These are phyloP conservation scores for Leccinum disarticulatum DNA, from an alignment of 768 basidiomycete species.

Conservation along the genomic window DNA sequence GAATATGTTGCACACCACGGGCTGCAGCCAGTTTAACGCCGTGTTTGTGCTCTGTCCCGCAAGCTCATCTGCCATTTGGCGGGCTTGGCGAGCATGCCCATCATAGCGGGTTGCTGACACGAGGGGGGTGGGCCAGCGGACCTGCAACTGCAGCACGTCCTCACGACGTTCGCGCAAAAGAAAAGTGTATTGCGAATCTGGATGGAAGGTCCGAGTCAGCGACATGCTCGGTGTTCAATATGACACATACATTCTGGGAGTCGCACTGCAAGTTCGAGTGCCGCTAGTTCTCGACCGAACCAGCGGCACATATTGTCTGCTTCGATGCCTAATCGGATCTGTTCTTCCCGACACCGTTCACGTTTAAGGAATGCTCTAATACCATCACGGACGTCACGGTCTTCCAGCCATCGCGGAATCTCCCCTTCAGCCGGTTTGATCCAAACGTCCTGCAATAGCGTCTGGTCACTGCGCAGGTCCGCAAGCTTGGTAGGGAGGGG, in stretches of 20 bases:
- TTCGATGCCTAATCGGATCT: neutral
- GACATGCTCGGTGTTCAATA: neutral
- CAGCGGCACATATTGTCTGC: no score
- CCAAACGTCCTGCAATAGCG: neutral
- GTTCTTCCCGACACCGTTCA: neutral
- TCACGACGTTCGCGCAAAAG: neutral
- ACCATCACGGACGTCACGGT: neutral
- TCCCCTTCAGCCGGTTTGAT: neutral
- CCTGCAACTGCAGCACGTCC: neutral
- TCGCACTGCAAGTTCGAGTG: neutral
- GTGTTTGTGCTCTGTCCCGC: neutral
- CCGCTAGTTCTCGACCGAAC: neutral
- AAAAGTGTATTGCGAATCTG: neutral
- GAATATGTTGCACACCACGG: neutral
- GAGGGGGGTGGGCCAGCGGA: neutral
- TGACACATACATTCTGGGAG: neutral
- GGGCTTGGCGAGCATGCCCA: neutral
- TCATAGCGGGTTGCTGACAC: neutral
- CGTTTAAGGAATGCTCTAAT: neutral
- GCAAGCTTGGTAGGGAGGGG: neutral
- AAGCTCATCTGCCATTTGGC: neutral
- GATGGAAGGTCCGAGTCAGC: neutral
- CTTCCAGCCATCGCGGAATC: neutral
- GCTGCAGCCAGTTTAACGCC: neutral
- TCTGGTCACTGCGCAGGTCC: neutral